A percentile compares a stretch with the other conserved stretches of the same genome.
Evolutionary conservation across 2,329 filamentous ascomycete genomes (phyloP).

Genomic region (Verticillium alfalfae): DNA sequence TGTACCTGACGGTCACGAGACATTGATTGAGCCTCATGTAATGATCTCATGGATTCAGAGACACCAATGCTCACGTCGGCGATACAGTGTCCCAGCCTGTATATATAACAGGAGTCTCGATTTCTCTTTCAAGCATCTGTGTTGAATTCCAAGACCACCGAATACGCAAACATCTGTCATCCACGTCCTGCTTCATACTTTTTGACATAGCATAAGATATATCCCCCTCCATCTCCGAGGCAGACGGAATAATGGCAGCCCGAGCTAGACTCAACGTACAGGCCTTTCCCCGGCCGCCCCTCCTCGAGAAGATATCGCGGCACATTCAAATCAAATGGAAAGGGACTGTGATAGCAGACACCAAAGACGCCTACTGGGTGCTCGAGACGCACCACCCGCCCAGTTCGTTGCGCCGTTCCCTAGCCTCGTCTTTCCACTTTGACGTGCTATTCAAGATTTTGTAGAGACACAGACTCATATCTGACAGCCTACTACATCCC

Average conservation of each 20-base stretch:
- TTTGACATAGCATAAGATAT: not conserved
- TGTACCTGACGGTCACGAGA: too few relatives aligned
- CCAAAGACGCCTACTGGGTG: slow-evolving; percentile 54
- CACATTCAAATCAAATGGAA: slow-evolving; percentile 53
- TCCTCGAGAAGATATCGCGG: slow-evolving; percentile 45
- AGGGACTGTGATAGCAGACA: slow-evolving; percentile 50
- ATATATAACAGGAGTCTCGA: not conserved
- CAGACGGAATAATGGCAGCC: not conserved
- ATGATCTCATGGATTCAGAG: not conserved
- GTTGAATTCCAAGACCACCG: too few relatives aligned
- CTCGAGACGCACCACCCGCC: slow-evolving; percentile 59
- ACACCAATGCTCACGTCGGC: too few relatives aligned
- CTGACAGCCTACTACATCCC: slow-evolving; percentile 54
- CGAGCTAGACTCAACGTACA: slow-evolving; percentile 44
- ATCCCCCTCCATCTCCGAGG: not conserved
- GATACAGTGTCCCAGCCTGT: not conserved
- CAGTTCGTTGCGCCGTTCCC: slow-evolving; percentile 29
- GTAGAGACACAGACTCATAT: not conserved
- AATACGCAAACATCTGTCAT: too few relatives aligned
- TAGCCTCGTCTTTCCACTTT: too few relatives aligned
- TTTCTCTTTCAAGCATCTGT: not conserved
- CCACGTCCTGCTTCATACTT: not conserved
- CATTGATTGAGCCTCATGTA: not conserved
- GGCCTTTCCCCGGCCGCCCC: slow-evolving; percentile 52
- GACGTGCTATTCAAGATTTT: too few relatives aligned